Evolutionary conservation across 1,139 yeast species (phyloP).

Genomic region (Eremothecium gossypii): DNA sequence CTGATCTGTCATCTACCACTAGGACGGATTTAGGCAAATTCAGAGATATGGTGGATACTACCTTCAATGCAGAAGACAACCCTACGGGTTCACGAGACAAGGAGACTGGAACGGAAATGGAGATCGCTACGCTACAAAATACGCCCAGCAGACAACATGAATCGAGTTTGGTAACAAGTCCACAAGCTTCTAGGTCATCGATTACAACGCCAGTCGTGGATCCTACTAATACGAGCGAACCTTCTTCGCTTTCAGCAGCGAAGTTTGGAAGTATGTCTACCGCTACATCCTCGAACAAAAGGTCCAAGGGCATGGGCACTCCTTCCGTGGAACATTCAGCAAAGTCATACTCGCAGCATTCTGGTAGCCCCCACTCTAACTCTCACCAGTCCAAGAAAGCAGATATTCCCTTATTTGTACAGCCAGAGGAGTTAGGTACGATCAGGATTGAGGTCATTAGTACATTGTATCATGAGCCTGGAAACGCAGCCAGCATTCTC

Average conservation of each 20-base stretch:
- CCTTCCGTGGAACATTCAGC: not conserved
- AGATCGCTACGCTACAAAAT: not conserved
- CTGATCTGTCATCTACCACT: slow-evolving; percentile 23
- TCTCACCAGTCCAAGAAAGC: slow-evolving; percentile 8
- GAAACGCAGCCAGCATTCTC: slow-evolving; percentile 47
- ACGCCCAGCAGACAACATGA: not conserved
- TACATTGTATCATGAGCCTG: slow-evolving; percentile 40
- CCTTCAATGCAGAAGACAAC: slow-evolving; percentile 13
- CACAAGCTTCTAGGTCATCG: not conserved
- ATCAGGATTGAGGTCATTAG: slow-evolving; percentile 51
- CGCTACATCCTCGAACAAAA: not conserved
- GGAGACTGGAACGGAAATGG: not conserved
- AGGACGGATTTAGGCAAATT: slow-evolving; percentile 20
- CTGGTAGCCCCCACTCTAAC: not conserved
- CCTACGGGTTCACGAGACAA: not conserved
- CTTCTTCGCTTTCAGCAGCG: slow-evolving; percentile 2
- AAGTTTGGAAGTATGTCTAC: slow-evolving; percentile 1
- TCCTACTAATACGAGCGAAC: not conserved
- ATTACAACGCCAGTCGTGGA: slow-evolving; percentile 1
- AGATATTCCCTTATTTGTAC: slow-evolving; percentile 43
- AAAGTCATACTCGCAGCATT: not conserved
- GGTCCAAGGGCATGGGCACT: not conserved
- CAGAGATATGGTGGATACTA: slow-evolving; percentile 20
- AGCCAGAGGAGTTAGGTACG: slow-evolving; percentile 59
- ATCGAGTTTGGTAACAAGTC: not conserved